Evolutionary conservation across 306 rosid genomes (phyloP), one percentile per base, ranked within the genome.

Genomic region (Glycyrrhiza uralensis): DNA sequence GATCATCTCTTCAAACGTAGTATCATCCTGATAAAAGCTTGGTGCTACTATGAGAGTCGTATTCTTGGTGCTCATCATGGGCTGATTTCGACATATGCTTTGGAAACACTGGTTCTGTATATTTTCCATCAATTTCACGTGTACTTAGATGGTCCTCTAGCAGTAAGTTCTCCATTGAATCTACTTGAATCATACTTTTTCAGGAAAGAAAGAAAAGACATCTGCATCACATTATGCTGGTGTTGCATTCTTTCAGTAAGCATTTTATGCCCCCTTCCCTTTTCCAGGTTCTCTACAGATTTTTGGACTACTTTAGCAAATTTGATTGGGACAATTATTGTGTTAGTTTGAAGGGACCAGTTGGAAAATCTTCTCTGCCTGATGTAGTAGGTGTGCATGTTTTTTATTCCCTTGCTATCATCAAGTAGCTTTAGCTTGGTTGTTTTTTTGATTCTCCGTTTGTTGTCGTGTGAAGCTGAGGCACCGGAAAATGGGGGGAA

Each of bases 1-100:
- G 85, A 88, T 73, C 88, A 90, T 81, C 91, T 90, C 57, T 92
- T 92, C 71, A 92, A 92, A 33, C 95, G 95, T 79, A 92, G 96
- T 73, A 84, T 92, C 71, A 88, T 92, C 64, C 79, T 90, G 73
- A 85, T 82, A 60, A 92, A 90, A 77, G 96, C 95, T 50, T 92
- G 98, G 98, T 92, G 98, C 87, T 92, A 88, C 55, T 92, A 92
- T 74, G 94, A 89, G 84, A 92, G 98, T 58, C 94, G 98, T 33
- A 75, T 92, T 73, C 94, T 92, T 14, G 98, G 98, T 62, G 92
- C 96, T 15, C 96, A 85, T 79, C 96, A 92, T 76, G 96, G 96
- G 49, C 83, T 92, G 82, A 88, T 92, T 47, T 92, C 98, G 63
- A 92, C 98, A 28, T 92, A 88, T 82, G 98, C 98, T 65, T 79